Conservation (phyloP, 768 basidiomycete species). For the button mushroom (Agaricus bisporus) region DNA sequence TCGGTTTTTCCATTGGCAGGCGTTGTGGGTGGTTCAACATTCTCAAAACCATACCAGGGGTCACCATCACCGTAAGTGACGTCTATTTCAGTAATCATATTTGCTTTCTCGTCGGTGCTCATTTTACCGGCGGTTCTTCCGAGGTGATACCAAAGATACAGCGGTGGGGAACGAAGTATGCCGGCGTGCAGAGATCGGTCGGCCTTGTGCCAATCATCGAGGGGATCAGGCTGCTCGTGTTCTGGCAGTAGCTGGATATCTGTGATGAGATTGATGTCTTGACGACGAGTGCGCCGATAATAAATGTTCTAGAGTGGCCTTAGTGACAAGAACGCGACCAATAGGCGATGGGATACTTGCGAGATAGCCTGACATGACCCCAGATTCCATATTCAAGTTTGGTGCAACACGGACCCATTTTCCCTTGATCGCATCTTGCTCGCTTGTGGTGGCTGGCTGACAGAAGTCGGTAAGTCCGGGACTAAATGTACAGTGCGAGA, state of each 20-base stretch:
- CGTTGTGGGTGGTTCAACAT: constrained; percentile 55
- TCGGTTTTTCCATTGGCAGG: constrained; percentile 33
- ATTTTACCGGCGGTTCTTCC: constrained; percentile 62
- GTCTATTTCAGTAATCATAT: constrained; percentile 89
- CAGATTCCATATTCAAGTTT: constrained; percentile 65
- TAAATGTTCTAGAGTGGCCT: constrained; percentile 46
- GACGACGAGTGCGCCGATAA: constrained; percentile 80
- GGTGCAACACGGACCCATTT: constrained; percentile 88
- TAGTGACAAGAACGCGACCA: neutral
- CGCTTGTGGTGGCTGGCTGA: constrained; percentile 57
- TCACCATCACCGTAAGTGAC: constrained; percentile 79
- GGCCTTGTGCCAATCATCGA: constrained; percentile 60
- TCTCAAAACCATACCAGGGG: constrained; percentile 86
- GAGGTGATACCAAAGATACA: constrained; percentile 75
- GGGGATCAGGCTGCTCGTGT: constrained; percentile 40
- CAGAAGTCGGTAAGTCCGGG: constrained; percentile 59
- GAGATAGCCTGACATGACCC: constrained; percentile 51
- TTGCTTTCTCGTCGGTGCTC: constrained; percentile 45
- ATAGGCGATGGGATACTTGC: constrained; percentile 29
- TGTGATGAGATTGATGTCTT: constrained; percentile 75
- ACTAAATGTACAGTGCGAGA: constrained; percentile 61
- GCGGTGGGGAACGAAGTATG: constrained; percentile 43
- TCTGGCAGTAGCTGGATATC: constrained; percentile 62
- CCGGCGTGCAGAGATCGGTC: constrained; percentile 60
- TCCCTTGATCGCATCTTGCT: constrained; percentile 70